A percentile compares a stretch with the other conserved stretches of the same genome.
These are phyloP conservation scores for Thalassiosira mediterranea DNA, from an alignment of 352 stramenopile species.

Conservation along the genomic window DNA sequence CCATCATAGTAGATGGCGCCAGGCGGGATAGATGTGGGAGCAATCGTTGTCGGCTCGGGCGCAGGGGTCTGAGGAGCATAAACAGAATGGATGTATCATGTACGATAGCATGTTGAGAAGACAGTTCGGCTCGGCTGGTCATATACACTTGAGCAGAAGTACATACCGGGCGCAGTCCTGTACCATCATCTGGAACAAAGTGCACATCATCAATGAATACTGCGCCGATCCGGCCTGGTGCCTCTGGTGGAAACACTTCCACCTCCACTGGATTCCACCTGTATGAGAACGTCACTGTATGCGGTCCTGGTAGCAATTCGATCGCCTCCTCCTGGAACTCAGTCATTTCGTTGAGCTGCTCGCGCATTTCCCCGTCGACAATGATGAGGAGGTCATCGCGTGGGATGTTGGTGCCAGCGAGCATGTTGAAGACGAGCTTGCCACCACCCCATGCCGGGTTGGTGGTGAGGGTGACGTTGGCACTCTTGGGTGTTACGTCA, in stretches of 20 bases:
- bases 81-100: no score
- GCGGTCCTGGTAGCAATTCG: slow-evolving; percentile 1
- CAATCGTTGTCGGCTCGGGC: slow-evolving; percentile 1
- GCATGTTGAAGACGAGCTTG: slow-evolving; percentile 5
- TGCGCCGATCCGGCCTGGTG: slow-evolving; percentile 12
- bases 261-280: slow-evolving; percentile 12
- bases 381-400: slow-evolving; percentile 22
- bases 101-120: no score
- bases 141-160: no score
- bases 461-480: slow-evolving; percentile 29
- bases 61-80: no score
- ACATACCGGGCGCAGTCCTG: no score
- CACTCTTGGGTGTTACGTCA: not conserved
- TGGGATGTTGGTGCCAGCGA: slow-evolving; percentile 17
- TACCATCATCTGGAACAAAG: no score
- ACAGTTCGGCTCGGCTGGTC: no score
- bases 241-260: slow-evolving; percentile 7
- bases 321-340: not conserved
- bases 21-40: slow-evolving; percentile 17
- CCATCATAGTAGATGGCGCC: slow-evolving; percentile 30
- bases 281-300: slow-evolving; percentile 22
- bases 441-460: not conserved
- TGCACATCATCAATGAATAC: slow-evolving; percentile 34
- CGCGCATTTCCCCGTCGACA: slow-evolving; percentile 13
- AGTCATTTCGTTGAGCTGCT: not conserved